phyloP scores from a whole-genome alignment of 2,329 filamentous ascomycete species.

The Calonectria pauciramosa region DNA sequence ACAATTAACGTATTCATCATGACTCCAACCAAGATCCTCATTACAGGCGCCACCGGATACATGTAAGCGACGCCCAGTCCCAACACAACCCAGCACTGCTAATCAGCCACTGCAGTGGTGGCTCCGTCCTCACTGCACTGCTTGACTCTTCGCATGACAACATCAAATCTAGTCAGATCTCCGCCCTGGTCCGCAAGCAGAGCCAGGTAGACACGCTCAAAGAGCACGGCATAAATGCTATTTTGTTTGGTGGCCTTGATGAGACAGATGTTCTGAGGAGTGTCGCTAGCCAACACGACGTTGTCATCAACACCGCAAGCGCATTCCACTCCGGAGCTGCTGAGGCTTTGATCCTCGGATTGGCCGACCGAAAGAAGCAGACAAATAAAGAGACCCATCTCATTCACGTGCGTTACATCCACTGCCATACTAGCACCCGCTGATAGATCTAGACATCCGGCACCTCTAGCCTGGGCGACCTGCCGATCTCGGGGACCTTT shows the following conservation, averaged over 20 bases:
- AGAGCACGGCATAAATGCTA: slow-evolving; percentile 35
- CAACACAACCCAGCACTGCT: not conserved
- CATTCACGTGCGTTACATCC: slow-evolving; percentile 48
- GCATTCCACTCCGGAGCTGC: slow-evolving; percentile 55
- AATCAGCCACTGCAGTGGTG: slow-evolving; percentile 35
- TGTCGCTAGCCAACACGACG: slow-evolving; percentile 43
- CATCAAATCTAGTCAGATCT: slow-evolving; percentile 36
- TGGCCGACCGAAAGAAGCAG: slow-evolving; percentile 53
- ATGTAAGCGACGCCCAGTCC: slow-evolving; percentile 30
- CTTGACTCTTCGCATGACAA: slow-evolving; percentile 34
- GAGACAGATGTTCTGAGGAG: slow-evolving; percentile 37
- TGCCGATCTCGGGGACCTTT: slow-evolving; percentile 52
- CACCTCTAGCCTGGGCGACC: slow-evolving; percentile 59
- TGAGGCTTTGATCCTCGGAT: slow-evolving; percentile 57
- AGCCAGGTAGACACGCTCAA: slow-evolving; percentile 42
- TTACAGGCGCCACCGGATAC: slow-evolving; percentile 47
- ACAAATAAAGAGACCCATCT: slow-evolving; percentile 53
- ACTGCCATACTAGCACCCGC: not conserved
- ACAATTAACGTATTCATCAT: slow-evolving; percentile 10
- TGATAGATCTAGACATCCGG: slow-evolving; percentile 50
- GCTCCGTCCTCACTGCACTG: slow-evolving; percentile 41
- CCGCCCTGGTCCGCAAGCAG: slow-evolving; percentile 45
- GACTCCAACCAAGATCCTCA: slow-evolving; percentile 39
- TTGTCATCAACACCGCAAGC: slow-evolving; percentile 59
- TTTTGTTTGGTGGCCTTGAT: slow-evolving; percentile 43